Evolutionary conservation across 2,329 filamentous ascomycete species (phyloP).

Genomic region (Colletotrichum abscissum): DNA sequence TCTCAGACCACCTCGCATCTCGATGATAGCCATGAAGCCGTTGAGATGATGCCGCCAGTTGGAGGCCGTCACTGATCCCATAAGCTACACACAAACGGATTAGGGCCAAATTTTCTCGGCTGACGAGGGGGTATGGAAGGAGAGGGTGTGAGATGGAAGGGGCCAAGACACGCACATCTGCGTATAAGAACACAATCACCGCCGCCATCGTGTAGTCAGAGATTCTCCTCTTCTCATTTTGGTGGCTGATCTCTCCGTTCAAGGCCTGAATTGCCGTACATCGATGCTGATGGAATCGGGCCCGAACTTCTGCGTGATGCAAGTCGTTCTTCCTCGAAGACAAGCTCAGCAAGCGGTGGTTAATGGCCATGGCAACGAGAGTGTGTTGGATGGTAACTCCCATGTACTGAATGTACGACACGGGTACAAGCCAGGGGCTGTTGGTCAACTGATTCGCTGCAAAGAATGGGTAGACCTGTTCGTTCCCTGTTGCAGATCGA

Average conservation of each 20-base stretch:
- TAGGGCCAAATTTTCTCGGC: neutral
- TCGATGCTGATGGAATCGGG: constrained; percentile 44
- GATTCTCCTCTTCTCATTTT: constrained; percentile 33
- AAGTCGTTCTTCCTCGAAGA: constrained; percentile 18
- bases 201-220: neutral
- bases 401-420: constrained; percentile 1
- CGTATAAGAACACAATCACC: constrained; percentile 24
- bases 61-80: constrained; percentile 44
- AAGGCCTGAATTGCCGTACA: constrained; percentile 46
- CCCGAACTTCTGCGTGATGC: constrained; percentile 36
- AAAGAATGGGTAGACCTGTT: constrained; percentile 13
- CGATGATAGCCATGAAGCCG: constrained; percentile 18
- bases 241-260: constrained; percentile 39
- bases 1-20: constrained; percentile 29
- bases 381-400: neutral
- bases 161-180: constrained; percentile 9
- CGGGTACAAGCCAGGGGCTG: constrained; percentile 26
- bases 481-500: constrained; percentile 12
- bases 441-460: constrained; percentile 5
- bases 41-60: constrained; percentile 50
- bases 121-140: fast-evolving
- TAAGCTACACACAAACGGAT: neutral
- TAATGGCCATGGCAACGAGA: constrained; percentile 46
- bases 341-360: constrained; percentile 45
- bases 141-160: neutral